Conservation (phyloP, 2,329 filamentous ascomycete genomes). For the Sporothrix brasiliensis region DNA sequence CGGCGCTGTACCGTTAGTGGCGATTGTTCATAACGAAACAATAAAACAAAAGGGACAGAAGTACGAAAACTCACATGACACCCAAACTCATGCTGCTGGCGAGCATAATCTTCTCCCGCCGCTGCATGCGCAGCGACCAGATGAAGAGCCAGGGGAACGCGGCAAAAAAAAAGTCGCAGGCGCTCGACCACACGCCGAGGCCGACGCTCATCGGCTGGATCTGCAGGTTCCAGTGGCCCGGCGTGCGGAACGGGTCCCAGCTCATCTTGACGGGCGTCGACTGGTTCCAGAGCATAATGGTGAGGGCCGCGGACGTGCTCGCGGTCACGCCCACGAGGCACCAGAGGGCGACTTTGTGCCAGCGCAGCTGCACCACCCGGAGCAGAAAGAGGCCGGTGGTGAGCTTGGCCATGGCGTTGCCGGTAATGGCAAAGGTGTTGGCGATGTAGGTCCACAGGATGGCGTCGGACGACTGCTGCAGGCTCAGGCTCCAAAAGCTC, state of each 20-base stretch:
- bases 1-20: conserved; percentile 34
- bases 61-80: conserved; percentile 29
- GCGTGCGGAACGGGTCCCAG: conserved; percentile 45
- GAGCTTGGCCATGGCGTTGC: conserved; percentile 47
- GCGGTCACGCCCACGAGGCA: conserved; percentile 41
- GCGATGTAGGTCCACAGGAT: conserved; percentile 48
- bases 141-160: conserved; percentile 51
- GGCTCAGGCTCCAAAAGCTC: conserved; percentile 42
- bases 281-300: conserved; percentile 47
- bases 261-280: conserved; percentile 44
- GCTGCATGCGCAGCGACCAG: conserved; percentile 50
- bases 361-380: conserved; percentile 44
- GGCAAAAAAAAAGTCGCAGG: conserved; percentile 48
- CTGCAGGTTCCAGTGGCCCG: conserved; percentile 43
- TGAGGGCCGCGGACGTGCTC: conserved; percentile 42
- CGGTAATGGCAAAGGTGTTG: conserved; percentile 43
- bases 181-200: conserved; percentile 46
- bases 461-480: conserved; percentile 43
- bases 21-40: too few species aligned
- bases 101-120: conserved; percentile 51
- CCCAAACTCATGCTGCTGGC: conserved; percentile 46
- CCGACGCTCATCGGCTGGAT: conserved; percentile 46
- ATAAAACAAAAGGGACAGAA: neutral
- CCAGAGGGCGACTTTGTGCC: conserved; percentile 45
- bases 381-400: conserved; percentile 48